These are phyloP conservation scores for Scenedesmus sp. DNA, from an alignment of 163 green algal genomes.

Conservation along the genomic window DNA sequence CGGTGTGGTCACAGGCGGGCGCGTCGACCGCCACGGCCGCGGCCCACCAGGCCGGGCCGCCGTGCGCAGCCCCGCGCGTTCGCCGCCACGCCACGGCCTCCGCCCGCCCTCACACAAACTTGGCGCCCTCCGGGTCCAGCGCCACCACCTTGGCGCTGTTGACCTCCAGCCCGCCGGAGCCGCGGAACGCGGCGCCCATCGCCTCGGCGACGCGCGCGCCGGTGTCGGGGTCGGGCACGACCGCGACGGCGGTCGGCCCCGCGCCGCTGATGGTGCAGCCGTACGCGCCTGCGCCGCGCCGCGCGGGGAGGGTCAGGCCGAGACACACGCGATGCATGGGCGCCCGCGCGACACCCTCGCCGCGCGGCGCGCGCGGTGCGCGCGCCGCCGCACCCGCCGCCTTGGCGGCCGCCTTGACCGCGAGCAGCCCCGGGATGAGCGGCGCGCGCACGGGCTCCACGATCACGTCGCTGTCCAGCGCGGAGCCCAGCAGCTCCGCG, in stretches of 20 bases:
- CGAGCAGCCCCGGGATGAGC: slow-evolving; percentile 94
- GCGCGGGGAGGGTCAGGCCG: not conserved
- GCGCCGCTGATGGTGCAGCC: slow-evolving; percentile 98
- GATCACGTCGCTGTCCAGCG: slow-evolving; percentile 92
- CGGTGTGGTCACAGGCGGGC: too few species aligned
- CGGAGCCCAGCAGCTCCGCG: slow-evolving; percentile 77
- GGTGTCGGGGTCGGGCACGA: slow-evolving; percentile 73
- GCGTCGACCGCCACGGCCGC: too few species aligned
- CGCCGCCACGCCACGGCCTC: too few species aligned
- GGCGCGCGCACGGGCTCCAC: slow-evolving; percentile 93
- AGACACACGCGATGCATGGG: too few species aligned
- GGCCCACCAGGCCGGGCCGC: too few species aligned
- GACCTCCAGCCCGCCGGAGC: slow-evolving; percentile 74
- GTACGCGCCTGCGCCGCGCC: slow-evolving; percentile 77
- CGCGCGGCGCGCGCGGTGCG: too few species aligned
- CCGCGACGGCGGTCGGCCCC: slow-evolving; percentile 92
- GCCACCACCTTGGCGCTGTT: slow-evolving; percentile 75
- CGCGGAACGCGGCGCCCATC: slow-evolving; percentile 85
- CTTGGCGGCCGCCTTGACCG: slow-evolving; percentile 93
- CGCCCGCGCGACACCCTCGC: too few species aligned
- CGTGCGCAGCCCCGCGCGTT: too few species aligned
- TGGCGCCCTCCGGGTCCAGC: slow-evolving; percentile 74
- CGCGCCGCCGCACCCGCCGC: slow-evolving; percentile 60
- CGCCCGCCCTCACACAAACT: slow-evolving; percentile 58
- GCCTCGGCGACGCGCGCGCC: slow-evolving; percentile 79